Base-by-base conservation (phyloP, 2,329 filamentous ascomycete species). In the Fusarium continuum region DNA sequence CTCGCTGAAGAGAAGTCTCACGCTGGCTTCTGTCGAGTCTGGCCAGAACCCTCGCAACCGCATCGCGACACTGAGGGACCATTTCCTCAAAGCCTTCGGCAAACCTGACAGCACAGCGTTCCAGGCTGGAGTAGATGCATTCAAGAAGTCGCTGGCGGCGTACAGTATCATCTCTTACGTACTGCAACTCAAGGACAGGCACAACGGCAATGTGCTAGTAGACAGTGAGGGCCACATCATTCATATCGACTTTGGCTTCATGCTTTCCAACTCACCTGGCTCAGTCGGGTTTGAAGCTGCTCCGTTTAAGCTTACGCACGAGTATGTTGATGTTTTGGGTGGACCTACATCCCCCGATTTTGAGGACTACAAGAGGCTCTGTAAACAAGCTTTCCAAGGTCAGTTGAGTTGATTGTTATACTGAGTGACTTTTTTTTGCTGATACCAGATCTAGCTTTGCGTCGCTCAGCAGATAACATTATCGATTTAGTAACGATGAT, bases 211-310 rank as follows among this genome's bases (percentile, higher is more conserved):
- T 71, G 90, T 95, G 13, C 83, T 95, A 57, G 90, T 95, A 70
- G 91, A 94, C 75, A 92, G 91, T 70, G 89, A 92, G 74, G 91
- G 91, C 9, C 91, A 95, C 73, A 93, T 94, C 53, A 88, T 95
- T 59, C 91, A 95, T 73, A 95, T 95, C 60, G 91, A 95, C 76
- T 95, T 95, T 75, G 91, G 91, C 51, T 95, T 95, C 74, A 94
- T 95, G 90, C 81, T 95, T 28, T 93, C 90, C 40, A 95, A 95
- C 75, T 93, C 91, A 2, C 91, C 91, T 0, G 91, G 91, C 0
- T 90, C 88, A 8, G 91, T 95, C 72, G 91, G 91, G 3, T 95
- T 95, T 70, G 91, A 95, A 77, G 91, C 91, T 13, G 91, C 91
- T 5, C 91, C 91, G 1, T 95, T 95, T 77, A 95, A 95, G 79